phyloP scores from a whole-genome alignment of 345 rosid genomes.

The Garcia nutans region DNA sequence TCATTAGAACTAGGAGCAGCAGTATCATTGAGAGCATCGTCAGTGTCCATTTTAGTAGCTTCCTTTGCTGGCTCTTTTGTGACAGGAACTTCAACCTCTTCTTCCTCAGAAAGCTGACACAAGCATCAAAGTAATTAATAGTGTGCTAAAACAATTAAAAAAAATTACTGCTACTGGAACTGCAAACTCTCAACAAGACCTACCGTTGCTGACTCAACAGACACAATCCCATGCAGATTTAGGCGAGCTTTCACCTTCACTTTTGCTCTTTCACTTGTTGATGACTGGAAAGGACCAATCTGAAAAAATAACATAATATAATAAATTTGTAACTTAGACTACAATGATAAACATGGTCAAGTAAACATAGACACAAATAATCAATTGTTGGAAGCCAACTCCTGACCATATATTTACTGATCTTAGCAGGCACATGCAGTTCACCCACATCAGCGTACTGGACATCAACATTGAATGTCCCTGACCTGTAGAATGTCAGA shows the following conservation, averaged over 20 bases:
- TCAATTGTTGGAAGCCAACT: neutral
- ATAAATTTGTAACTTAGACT: neutral
- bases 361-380: neutral
- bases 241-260: constrained; percentile 84
- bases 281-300: constrained; percentile 91
- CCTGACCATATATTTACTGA: constrained; percentile 76
- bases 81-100: constrained; percentile 83
- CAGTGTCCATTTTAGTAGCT: constrained; percentile 70
- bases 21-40: constrained; percentile 44
- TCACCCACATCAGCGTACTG: constrained; percentile 65
- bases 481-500: constrained; percentile 72
- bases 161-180: neutral
- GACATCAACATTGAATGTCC: constrained; percentile 75
- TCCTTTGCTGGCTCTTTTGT: constrained; percentile 57
- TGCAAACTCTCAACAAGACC: constrained; percentile 23
- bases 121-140: neutral
- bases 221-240: constrained; percentile 80
- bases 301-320: constrained; percentile 17
- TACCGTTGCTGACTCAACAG: constrained; percentile 83
- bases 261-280: constrained; percentile 71
- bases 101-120: constrained; percentile 87
- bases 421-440: constrained; percentile 66
- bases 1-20: constrained; percentile 53
- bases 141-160: neutral
- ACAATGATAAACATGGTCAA: neutral